These are phyloP conservation scores for Cystobasidium ongulense DNA, from an alignment of 768 basidiomycete species.

Conservation along the genomic window DNA sequence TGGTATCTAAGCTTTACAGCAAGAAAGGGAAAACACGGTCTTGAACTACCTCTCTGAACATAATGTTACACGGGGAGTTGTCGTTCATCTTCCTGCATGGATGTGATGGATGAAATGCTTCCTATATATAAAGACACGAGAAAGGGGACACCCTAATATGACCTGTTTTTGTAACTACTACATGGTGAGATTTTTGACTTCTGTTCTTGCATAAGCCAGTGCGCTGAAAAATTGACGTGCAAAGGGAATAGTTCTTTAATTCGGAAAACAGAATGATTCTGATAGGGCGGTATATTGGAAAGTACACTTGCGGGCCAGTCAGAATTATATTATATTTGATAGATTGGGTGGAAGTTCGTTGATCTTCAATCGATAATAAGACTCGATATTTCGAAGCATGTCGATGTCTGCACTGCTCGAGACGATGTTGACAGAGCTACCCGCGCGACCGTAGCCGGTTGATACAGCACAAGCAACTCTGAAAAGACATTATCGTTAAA, in stretches of 20 bases:
- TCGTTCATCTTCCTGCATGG: neutral
- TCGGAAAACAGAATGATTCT: neutral
- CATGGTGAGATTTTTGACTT: neutral
- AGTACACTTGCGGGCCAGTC: neutral
- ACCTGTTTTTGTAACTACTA: neutral
- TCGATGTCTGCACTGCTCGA: constrained; percentile 77
- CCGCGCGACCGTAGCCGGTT: constrained; percentile 73
- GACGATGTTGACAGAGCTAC: constrained; percentile 90
- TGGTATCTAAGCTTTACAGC: neutral
- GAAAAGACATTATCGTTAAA: constrained; percentile 28
- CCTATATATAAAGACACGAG: neutral
- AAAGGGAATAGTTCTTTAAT: neutral
- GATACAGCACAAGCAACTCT: constrained; percentile 82
- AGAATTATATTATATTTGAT: constrained; percentile 13
- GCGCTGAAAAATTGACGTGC: neutral
- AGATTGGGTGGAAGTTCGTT: constrained; percentile 28
- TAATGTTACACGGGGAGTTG: neutral
- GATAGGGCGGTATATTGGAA: neutral
- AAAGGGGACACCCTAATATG: neutral
- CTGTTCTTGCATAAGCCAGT: neutral
- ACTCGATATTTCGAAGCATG: constrained; percentile 32
- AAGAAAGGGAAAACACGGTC: neutral
- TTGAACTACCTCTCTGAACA: neutral
- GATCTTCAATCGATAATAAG: constrained; percentile 26
- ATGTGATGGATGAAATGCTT: neutral